Percentiles rank a stretch among this genome's conserved stretches.
These are phyloP conservation scores for Leptodermis oblonga DNA, from an alignment of 257 asterid species.

Conservation along the genomic window DNA sequence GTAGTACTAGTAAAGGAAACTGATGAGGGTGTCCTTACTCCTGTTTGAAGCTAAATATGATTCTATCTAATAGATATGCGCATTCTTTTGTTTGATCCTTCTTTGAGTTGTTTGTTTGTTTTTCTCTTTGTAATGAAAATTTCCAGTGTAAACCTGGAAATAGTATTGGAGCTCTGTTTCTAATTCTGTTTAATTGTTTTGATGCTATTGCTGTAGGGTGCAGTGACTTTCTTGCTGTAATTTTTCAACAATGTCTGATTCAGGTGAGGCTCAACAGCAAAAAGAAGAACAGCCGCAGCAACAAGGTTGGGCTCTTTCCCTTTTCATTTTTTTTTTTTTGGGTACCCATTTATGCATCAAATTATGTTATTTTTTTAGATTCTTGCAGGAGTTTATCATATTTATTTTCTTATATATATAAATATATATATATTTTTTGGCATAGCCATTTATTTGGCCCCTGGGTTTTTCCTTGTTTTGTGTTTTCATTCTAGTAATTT, in stretches of 20 bases:
- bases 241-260: conserved; percentile 16
- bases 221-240: not conserved
- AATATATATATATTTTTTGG: too few relatives aligned
- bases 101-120: too few relatives aligned
- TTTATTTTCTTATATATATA: too few relatives aligned
- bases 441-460: not conserved
- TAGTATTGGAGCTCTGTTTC: not conserved
- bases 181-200: not conserved
- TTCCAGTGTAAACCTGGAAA: too few relatives aligned
- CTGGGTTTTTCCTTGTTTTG: not conserved
- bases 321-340: not conserved
- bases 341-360: not conserved
- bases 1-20: too few relatives aligned
- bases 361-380: too few relatives aligned
- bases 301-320: conserved; percentile 13
- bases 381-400: not conserved
- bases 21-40: too few relatives aligned
- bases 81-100: too few relatives aligned
- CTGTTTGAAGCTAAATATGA: too few relatives aligned
- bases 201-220: not conserved
- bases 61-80: too few relatives aligned
- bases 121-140: not conserved
- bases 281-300: conserved; percentile 6
- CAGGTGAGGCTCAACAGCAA: conserved; percentile 10
- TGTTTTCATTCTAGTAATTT: not conserved